A percentile compares a stretch with the other conserved stretches of the same genome.
Evolutionary conservation across 2,329 filamentous ascomycete species (phyloP).

Genomic region (Penicillium sp.): DNA sequence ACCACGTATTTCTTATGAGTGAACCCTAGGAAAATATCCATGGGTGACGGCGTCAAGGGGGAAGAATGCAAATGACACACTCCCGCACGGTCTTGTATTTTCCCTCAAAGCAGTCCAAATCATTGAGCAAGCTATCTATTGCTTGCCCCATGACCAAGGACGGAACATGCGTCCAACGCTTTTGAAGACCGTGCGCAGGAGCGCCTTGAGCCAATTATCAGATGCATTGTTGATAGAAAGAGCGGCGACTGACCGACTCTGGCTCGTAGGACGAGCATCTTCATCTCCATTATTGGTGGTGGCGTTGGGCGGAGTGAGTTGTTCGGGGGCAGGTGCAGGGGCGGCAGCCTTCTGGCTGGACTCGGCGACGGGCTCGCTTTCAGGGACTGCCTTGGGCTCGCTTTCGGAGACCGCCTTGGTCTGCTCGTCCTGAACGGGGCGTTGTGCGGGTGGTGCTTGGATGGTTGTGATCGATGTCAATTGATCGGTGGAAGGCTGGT

Average conservation of each 20-base stretch:
- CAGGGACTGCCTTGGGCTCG: constrained; percentile 11
- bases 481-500: constrained; percentile 32
- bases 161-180: constrained; percentile 25
- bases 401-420: constrained; percentile 11
- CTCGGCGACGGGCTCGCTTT: constrained; percentile 8
- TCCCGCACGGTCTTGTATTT: constrained; percentile 13
- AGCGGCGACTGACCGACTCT: constrained; percentile 41
- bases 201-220: constrained; percentile 42
- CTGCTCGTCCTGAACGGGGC: constrained; percentile 36
- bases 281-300: constrained; percentile 20
- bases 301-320: constrained; percentile 11
- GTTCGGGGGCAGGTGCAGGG: constrained; percentile 5
- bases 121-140: neutral
- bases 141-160: constrained; percentile 3
- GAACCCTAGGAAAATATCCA: neutral
- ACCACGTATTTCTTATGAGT: neutral
- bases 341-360: constrained; percentile 12
- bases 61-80: constrained; percentile 6
- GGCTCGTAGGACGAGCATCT: constrained; percentile 33
- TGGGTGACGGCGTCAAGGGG: constrained; percentile 12
- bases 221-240: constrained; percentile 39
- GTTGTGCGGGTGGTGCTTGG: constrained; percentile 74
- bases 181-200: constrained; percentile 42
- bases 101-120: neutral
- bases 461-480: constrained; percentile 69